phyloP scores from a whole-genome alignment of 1,139 yeast genomes.

The Eremothecium sinecaudum region DNA sequence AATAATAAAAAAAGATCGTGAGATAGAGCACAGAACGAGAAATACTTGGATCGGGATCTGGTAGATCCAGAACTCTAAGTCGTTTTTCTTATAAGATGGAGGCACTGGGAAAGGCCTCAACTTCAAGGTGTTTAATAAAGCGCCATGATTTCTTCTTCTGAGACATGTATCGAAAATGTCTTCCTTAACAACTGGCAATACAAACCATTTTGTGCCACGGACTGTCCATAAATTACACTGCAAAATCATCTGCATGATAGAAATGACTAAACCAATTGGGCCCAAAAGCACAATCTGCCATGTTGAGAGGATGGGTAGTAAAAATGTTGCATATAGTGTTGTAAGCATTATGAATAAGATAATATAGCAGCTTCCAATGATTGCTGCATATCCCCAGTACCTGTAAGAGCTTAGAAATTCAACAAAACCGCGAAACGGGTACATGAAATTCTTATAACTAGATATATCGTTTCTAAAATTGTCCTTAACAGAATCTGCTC shows the following conservation, averaged over 20 bases:
- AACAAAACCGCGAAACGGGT: conserved; percentile 6
- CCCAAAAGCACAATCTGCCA: conserved; percentile 10
- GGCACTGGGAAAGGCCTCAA: conserved; percentile 6
- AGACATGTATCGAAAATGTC: conserved; percentile 6
- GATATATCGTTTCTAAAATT: conserved; percentile 6
- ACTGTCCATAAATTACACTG: conserved; percentile 9
- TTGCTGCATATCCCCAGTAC: conserved; percentile 7
- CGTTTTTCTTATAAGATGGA: conserved; percentile 6
- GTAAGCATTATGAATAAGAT: conserved; percentile 3
- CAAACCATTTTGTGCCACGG: conserved; percentile 7
- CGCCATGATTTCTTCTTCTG: conserved; percentile 5
- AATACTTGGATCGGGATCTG: conserved; percentile 7
- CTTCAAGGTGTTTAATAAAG: conserved; percentile 3
- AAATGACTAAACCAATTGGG: conserved; percentile 11
- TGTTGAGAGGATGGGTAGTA: conserved; percentile 7
- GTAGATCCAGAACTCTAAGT: conserved; percentile 8
- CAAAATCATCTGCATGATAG: conserved; percentile 10
- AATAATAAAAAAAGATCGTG: conserved; percentile 3
- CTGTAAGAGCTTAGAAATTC: conserved; percentile 4
- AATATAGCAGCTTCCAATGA: conserved; percentile 3
- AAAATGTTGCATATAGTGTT: conserved; percentile 5
- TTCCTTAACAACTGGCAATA: conserved; percentile 6
- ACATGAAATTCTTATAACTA: conserved; percentile 2
- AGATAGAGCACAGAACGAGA: conserved; percentile 1
- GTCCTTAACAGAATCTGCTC: conserved; percentile 3